These are phyloP conservation scores for Capsella rubella DNA, from an alignment of 441 rosid species.

Conservation along the genomic window DNA sequence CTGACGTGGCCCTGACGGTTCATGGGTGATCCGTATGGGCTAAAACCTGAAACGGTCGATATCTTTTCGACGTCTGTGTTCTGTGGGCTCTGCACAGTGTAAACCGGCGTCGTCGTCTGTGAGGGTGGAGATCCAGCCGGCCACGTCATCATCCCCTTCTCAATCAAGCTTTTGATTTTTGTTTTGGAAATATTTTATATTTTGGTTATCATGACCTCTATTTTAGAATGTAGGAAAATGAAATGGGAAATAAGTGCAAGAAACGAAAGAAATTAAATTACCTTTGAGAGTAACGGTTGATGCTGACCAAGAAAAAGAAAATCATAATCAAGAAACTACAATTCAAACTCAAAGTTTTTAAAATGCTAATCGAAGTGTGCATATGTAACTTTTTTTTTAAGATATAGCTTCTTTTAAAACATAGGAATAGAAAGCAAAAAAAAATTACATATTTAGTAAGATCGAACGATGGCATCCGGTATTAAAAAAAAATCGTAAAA, in stretches of 20 bases:
- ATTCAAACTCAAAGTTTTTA: not conserved
- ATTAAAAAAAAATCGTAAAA: not conserved
- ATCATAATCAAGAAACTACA: constrained; percentile 3
- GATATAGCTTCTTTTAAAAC: not conserved
- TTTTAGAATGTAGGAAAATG: constrained; percentile 13
- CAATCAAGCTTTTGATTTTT: constrained; percentile 8
- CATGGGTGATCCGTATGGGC: constrained; percentile 60
- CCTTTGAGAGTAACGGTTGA: constrained; percentile 28
- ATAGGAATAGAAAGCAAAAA: too few relatives aligned
- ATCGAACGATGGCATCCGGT: not conserved
- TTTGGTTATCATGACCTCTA: not conserved
- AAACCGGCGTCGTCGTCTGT: constrained; percentile 51
- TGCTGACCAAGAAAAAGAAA: constrained; percentile 20
- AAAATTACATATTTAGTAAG: not conserved
- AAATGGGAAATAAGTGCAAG: constrained; percentile 10
- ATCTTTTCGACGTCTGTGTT: constrained; percentile 76
- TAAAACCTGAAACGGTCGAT: constrained; percentile 66
- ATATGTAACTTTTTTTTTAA: not conserved
- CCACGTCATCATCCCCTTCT: constrained; percentile 46
- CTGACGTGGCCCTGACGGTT: constrained; percentile 70
- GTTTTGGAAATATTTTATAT: not conserved
- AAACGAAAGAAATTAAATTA: constrained; percentile 1
- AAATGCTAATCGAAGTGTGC: constrained; percentile 1
- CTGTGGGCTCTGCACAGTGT: constrained; percentile 86
- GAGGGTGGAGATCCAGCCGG: constrained; percentile 55